A percentile compares a stretch with the other conserved stretches of the same genome.
Evolutionary conservation across 2,329 filamentous ascomycete species (phyloP).

Genomic region (Penicillium verrucosum): DNA sequence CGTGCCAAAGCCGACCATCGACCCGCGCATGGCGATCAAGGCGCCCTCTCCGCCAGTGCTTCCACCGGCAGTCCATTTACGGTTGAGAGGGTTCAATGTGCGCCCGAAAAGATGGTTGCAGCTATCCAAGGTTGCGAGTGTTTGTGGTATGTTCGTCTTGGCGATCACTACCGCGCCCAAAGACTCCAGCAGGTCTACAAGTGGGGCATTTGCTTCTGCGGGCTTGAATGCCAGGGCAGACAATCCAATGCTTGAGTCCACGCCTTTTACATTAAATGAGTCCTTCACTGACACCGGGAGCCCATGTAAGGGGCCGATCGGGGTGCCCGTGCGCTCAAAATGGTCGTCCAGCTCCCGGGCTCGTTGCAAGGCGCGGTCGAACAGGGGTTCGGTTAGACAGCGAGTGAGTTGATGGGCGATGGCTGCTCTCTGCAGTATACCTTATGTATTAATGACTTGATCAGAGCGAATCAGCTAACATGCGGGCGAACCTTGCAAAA

Average conservation of each 20-base stretch:
- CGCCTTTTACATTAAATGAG: constrained; percentile 47
- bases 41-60: constrained; percentile 64
- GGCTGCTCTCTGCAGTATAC: constrained; percentile 32
- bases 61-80: constrained; percentile 60
- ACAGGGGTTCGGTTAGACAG: constrained; percentile 55
- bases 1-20: constrained; percentile 60
- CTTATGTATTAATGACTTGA: not conserved
- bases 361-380: constrained; percentile 48
- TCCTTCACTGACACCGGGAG: constrained; percentile 56
- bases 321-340: constrained; percentile 37
- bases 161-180: constrained; percentile 65
- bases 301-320: constrained; percentile 60
- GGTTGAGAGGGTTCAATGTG: constrained; percentile 62
- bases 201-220: constrained; percentile 52
- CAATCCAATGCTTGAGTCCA: constrained; percentile 57
- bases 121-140: constrained; percentile 54
- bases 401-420: constrained; percentile 43
- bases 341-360: constrained; percentile 50
- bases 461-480: not conserved
- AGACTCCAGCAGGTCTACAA: constrained; percentile 57
- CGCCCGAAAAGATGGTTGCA: constrained; percentile 62
- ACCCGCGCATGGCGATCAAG: constrained; percentile 57
- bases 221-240: constrained; percentile 60
- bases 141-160: constrained; percentile 67
- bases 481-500: constrained; percentile 49